Evolutionary conservation across 2,329 filamentous ascomycete genomes (phyloP), one percentile per base, ranked within the genome.

Genomic region (Penicillium thymicola): DNA sequence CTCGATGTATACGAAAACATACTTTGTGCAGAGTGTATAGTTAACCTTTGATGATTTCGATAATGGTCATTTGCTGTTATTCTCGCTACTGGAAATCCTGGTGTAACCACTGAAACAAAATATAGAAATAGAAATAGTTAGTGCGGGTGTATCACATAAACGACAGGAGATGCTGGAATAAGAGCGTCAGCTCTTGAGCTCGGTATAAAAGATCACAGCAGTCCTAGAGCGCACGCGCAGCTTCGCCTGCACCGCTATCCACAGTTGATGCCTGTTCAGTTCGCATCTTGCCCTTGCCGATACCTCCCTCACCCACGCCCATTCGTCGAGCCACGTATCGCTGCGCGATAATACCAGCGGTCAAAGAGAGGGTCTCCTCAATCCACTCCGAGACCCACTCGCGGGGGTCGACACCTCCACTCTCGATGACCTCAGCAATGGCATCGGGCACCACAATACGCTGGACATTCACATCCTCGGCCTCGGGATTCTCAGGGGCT

Each of bases 361-460:
- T 84, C 47, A 97, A 78, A 40, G 81, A 85, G 32, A 99, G 81
- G 0, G 87, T 79, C 77, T 97, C 93, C 77, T 97, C 93, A 45
- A 99, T 83, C 94, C 94, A 99, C 75, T 97, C 94, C 3, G 92
- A 89, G 37, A 96, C 90, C 94, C 94, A 99, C 74, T 99, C 94
- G 56, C 94, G 83, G 0, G 94, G 94, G 70, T 99, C 94, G 2
- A 97, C 90, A 10, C 85, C 86, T 16, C 86, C 86, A 50, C 76
- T 79, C 54, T 83, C 78, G 48, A 99, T 85, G 61, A 97, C 96
- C 63, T 93, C 89, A 23, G 84, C 82, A 66, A 99, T 97, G 69
- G 92, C 91, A 28, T 90, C 88, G 0, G 94, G 93, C 34, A 92
- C 75, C 2, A 68, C 61, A 7, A 67, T 59, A 36, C 57, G 70